These are phyloP conservation scores for Kwoniella dendrophila DNA, from an alignment of 768 basidiomycete genomes.

Conservation along the genomic window DNA sequence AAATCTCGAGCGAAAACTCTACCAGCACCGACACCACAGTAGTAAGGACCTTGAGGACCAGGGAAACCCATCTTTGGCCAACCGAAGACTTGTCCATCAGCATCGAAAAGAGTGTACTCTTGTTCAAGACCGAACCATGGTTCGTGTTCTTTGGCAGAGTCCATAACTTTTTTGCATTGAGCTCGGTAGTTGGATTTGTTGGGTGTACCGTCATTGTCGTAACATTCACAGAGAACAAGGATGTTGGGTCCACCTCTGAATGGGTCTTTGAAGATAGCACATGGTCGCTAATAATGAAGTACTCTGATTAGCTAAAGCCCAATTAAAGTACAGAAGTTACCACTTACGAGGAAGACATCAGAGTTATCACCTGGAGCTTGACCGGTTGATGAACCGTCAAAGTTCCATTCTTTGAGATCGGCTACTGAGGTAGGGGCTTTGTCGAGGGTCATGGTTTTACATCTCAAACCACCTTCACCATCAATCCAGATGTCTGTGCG, in stretches of 20 bases:
- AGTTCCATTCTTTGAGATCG: conserved; percentile 97
- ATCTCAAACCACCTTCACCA: conserved; percentile 89
- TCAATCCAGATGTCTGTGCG: conserved; percentile 93
- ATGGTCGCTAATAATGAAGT: conserved; percentile 65
- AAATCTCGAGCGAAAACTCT: conserved; percentile 98
- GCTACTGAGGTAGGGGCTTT: conserved; percentile 84
- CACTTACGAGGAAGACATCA: conserved; percentile 82
- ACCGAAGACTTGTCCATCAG: conserved; percentile 83
- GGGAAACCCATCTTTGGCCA: conserved; percentile 99
- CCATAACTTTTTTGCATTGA: conserved; percentile 92
- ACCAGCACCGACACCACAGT: conserved; percentile 99
- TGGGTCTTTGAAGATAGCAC: conserved; percentile 96
- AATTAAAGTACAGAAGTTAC: no score
- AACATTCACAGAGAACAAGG: conserved; percentile 92
- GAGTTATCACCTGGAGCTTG: conserved; percentile 96
- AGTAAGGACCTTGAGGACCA: conserved; percentile 98
- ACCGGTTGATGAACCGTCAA: conserved; percentile 96
- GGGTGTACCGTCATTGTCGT: conserved; percentile 98
- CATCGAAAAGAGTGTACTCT: conserved; percentile 96
- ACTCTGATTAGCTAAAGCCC: neutral
- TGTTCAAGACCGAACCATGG: conserved; percentile 99
- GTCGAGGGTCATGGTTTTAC: conserved; percentile 94
- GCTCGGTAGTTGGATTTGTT: conserved; percentile 96
- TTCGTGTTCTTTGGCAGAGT: conserved; percentile 60
- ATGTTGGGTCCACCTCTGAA: conserved; percentile 99